Conservation (phyloP, 495 filamentous ascomycete genomes). For the Tuber brumale region DNA sequence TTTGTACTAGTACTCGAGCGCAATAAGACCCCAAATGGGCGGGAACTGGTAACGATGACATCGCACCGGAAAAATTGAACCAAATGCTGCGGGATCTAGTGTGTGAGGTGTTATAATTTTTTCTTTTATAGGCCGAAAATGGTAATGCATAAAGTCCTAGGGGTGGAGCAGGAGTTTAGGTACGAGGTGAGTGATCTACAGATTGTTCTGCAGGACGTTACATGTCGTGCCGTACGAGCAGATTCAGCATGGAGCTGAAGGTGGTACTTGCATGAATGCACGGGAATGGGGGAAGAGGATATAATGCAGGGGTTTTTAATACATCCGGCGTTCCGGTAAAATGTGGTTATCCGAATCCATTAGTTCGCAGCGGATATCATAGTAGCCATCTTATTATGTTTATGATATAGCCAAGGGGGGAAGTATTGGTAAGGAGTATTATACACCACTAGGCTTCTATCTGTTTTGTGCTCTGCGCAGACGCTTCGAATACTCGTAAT, state of each 20-base stretch:
- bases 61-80: not conserved
- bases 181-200: not conserved
- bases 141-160: not conserved
- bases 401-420: not conserved
- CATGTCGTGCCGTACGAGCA: not conserved
- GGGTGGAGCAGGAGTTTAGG: not conserved
- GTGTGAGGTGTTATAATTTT: not conserved
- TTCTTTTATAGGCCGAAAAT: not conserved
- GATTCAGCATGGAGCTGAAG: not conserved
- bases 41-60: not conserved
- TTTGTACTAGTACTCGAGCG: not conserved
- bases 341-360: not conserved
- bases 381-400: not conserved
- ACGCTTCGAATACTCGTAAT: not conserved
- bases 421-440: not conserved
- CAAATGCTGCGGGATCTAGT: not conserved
- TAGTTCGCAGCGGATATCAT: not conserved
- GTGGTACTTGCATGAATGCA: not conserved
- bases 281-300: not conserved
- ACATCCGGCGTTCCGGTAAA: not conserved
- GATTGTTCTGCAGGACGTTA: not conserved
- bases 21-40: not conserved
- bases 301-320: not conserved
- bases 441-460: not conserved
- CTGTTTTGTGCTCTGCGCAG: not conserved